Conservation (phyloP, 306 rosid species). For the Begonia loranthoides region DNA sequence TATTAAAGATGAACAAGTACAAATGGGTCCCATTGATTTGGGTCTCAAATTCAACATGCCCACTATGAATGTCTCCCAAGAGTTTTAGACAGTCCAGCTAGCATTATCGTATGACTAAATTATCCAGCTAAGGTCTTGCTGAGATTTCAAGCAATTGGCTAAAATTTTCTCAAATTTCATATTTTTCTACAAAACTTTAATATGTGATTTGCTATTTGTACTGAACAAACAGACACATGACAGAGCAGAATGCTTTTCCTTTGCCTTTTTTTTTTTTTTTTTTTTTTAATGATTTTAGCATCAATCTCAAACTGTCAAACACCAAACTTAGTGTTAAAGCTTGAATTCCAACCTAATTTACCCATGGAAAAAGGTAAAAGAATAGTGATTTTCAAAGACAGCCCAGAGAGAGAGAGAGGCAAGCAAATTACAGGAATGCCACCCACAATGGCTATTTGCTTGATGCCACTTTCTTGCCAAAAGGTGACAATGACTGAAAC, state of each 20-base stretch:
- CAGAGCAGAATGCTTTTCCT: too few relatives aligned
- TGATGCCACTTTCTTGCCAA: constrained; percentile 22
- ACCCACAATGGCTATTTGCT: constrained; percentile 2
- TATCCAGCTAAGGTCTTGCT: constrained; percentile 20
- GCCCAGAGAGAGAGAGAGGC: too few relatives aligned
- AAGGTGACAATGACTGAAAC: constrained; percentile 42
- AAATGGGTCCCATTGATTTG: constrained; percentile 34
- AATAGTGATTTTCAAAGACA: too few relatives aligned
- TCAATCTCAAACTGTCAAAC: too few relatives aligned
- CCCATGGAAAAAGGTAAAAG: too few relatives aligned
- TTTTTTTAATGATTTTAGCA: too few relatives aligned
- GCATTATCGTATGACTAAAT: constrained; percentile 29
- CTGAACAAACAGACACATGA: neutral
- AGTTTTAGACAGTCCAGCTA: constrained; percentile 39
- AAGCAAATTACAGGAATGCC: constrained; percentile 10
- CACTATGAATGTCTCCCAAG: constrained; percentile 39
- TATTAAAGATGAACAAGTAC: constrained; percentile 13
- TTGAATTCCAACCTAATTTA: too few relatives aligned
- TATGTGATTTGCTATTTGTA: neutral
- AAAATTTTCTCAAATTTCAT: too few relatives aligned
- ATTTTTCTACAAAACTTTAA: neutral
- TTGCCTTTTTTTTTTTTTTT: too few relatives aligned
- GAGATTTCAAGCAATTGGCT: constrained; percentile 13
- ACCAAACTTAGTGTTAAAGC: too few relatives aligned
- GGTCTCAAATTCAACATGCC: constrained; percentile 31